A percentile compares a stretch with the other conserved stretches of the same genome.
Conservation (phyloP, 306 rosid species). For the Castanea sativa region DNA sequence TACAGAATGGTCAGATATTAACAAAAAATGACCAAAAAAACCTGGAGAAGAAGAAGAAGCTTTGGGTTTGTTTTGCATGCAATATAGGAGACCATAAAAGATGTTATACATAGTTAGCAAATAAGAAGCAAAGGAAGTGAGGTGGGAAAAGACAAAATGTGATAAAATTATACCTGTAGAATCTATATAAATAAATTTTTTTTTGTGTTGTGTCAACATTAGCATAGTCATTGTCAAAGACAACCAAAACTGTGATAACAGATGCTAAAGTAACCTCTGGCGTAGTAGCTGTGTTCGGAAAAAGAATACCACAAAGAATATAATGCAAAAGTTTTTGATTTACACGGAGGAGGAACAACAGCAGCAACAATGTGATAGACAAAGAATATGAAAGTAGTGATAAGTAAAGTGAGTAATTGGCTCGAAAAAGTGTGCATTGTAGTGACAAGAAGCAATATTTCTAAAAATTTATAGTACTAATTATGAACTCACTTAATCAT, state of each 20-base stretch:
- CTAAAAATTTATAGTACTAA: not conserved
- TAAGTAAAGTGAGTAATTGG: too few relatives aligned
- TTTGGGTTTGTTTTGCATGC: not conserved
- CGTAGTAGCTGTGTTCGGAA: not conserved
- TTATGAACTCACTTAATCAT: constrained; percentile 48
- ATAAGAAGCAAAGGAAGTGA: not conserved
- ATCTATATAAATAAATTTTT: not conserved
- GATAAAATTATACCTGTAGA: not conserved
- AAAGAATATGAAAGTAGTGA: not conserved
- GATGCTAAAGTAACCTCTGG: not conserved
- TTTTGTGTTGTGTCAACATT: not conserved
- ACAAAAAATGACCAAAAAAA: not conserved
- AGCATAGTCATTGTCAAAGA: not conserved
- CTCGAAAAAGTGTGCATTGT: not conserved
- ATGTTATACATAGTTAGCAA: not conserved
- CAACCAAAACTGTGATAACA: not conserved
- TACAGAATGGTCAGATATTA: not conserved
- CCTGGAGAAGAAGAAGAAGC: not conserved
- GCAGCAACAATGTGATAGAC: not conserved
- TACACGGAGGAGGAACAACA: not conserved
- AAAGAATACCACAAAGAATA: not conserved
- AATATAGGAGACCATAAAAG: not conserved
- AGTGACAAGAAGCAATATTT: not conserved
- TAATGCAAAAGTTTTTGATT: not conserved
- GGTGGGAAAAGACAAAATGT: not conserved